phyloP scores from a whole-genome alignment of 1,139 yeast species.

The Citeromyces hawaiiensis region DNA sequence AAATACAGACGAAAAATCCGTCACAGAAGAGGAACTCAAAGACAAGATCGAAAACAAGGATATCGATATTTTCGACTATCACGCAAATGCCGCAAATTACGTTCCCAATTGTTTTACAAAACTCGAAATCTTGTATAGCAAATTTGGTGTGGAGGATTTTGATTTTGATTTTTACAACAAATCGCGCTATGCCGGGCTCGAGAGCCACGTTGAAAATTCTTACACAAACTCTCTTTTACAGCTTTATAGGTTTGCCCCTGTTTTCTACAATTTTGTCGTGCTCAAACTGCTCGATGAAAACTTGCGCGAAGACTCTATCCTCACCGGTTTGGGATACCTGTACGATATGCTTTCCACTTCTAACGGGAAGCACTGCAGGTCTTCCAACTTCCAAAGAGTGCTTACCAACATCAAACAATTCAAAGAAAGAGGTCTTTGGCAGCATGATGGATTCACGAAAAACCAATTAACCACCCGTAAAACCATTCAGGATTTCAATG shows the following conservation, averaged over 20 bases:
- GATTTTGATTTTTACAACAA: constrained; percentile 78
- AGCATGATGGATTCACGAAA: constrained; percentile 24
- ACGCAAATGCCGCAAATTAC: constrained; percentile 16
- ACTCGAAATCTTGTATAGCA: constrained; percentile 71
- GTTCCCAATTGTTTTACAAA: constrained; percentile 67
- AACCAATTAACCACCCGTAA: constrained; percentile 16
- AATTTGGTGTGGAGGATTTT: constrained; percentile 88
- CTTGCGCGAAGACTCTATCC: constrained; percentile 38
- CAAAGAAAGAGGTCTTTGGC: constrained; percentile 33
- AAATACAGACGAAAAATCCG: constrained; percentile 11
- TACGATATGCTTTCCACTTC: constrained; percentile 88
- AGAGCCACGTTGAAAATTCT: constrained; percentile 72
- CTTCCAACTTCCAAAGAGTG: constrained; percentile 53
- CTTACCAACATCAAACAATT: constrained; percentile 34
- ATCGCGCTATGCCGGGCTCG: constrained; percentile 74
- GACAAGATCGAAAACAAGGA: not conserved
- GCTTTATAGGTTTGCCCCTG: constrained; percentile 67
- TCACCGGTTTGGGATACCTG: constrained; percentile 77
- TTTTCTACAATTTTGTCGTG: constrained; percentile 52
- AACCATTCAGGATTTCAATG: constrained; percentile 41
- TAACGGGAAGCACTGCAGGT: constrained; percentile 54
- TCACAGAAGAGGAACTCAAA: constrained; percentile 5
- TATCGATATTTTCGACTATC: constrained; percentile 9
- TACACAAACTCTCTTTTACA: constrained; percentile 75
- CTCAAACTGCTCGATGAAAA: constrained; percentile 45